Evolutionary conservation across 148 eudicot species (phyloP).

Genomic region (Vaccinium myrtillus): DNA sequence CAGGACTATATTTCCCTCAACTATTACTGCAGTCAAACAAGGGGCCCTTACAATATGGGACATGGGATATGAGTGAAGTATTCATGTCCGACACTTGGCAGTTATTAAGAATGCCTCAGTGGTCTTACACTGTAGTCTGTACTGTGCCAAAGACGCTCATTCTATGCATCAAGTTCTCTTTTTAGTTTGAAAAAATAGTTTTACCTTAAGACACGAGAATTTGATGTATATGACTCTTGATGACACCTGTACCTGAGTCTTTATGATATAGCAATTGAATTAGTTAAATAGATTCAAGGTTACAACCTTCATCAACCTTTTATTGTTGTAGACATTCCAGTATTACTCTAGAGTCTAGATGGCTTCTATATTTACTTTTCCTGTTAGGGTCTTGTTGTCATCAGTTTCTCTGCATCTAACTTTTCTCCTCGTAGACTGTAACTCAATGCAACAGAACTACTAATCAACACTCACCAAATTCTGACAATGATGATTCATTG

Average conservation of each 20-base stretch:
- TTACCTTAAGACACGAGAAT: not conserved
- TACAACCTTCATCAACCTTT: slow-evolving; percentile 5
- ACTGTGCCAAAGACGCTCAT: not conserved
- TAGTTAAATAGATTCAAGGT: not conserved
- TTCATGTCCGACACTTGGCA: not conserved
- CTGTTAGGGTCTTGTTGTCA: not conserved
- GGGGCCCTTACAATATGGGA: not conserved
- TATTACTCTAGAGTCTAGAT: slow-evolving; percentile 1
- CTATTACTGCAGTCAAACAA: not conserved
- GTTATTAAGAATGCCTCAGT: not conserved
- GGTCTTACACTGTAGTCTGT: not conserved
- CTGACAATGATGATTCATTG: not conserved
- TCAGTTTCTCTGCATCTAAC: not conserved
- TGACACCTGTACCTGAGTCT: not conserved
- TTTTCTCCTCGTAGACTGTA: not conserved
- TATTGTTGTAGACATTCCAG: not conserved
- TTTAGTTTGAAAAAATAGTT: not conserved
- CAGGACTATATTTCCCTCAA: not conserved
- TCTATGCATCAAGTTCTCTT: not conserved
- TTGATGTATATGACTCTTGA: not conserved
- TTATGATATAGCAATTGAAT: not conserved
- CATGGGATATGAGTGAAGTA: not conserved
- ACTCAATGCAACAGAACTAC: not conserved
- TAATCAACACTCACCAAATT: not conserved
- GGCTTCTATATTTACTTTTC: not conserved